A percentile compares a stretch with the other conserved stretches of the same genome.
Evolutionary conservation across 2,329 filamentous ascomycete species (phyloP).

Genomic region (Cordyceps pruinosa): DNA sequence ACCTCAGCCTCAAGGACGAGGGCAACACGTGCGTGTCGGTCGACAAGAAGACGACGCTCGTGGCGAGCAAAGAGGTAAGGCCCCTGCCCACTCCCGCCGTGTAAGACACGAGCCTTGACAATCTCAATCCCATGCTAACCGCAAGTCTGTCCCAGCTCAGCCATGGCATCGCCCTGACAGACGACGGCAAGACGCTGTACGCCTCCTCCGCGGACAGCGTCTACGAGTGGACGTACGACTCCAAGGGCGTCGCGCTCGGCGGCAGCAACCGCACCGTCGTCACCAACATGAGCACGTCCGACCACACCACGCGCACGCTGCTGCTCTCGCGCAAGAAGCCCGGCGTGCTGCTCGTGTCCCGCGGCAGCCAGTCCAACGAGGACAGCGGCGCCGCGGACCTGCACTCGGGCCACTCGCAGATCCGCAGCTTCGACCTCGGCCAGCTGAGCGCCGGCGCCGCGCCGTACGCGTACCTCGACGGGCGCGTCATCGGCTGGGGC

Average conservation of each 20-base stretch:
- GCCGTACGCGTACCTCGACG: constrained; percentile 41
- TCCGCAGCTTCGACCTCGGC: constrained; percentile 50
- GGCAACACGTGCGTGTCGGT: constrained; percentile 36
- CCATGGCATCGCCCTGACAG: constrained; percentile 48
- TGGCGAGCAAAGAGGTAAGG: constrained; percentile 31
- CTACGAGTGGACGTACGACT: constrained; percentile 59
- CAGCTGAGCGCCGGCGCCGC: constrained; percentile 20
- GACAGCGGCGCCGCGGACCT: constrained; percentile 47
- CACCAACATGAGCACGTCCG: constrained; percentile 53
- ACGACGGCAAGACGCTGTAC: constrained; percentile 47
- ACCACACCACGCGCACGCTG: constrained; percentile 61
- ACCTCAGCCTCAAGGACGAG: constrained; percentile 34
- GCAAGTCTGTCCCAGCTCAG: constrained; percentile 35
- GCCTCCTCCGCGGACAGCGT: constrained; percentile 53
- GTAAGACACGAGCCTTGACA: no score
- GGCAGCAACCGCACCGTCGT: constrained; percentile 45
- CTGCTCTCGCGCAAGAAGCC: constrained; percentile 50
- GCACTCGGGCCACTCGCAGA: constrained; percentile 54
- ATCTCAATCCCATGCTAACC: neutral
- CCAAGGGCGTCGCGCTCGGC: constrained; percentile 38
- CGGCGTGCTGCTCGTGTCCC: constrained; percentile 55
- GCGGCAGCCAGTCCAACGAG: constrained; percentile 57
- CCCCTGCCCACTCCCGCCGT: neutral
- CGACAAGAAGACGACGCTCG: constrained; percentile 27
- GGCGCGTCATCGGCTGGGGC: constrained; percentile 56